Conservation (phyloP, 1,139 yeast species). For the Hansenula lynferdii region DNA sequence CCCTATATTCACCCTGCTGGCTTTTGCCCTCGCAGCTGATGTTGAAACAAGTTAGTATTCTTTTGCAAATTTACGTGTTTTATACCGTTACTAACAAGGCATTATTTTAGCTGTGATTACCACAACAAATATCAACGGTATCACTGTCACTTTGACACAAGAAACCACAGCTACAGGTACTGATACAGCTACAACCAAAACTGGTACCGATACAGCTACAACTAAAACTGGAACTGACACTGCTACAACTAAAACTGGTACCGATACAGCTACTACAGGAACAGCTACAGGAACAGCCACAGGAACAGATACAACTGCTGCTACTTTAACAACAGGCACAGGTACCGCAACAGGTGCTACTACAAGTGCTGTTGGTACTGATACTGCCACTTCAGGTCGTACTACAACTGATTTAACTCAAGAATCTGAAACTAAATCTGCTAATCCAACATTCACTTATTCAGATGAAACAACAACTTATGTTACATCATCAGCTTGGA, state of each 20-base stretch:
- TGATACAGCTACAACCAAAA: slow-evolving; percentile 10
- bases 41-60: slow-evolving; percentile 3
- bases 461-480: slow-evolving; percentile 23
- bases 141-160: slow-evolving; percentile 23
- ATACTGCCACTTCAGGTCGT: slow-evolving; percentile 9
- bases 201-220: slow-evolving; percentile 14
- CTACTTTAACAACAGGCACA: slow-evolving; percentile 8
- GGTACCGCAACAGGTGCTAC: slow-evolving; percentile 14
- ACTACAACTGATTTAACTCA: slow-evolving; percentile 11
- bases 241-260: no score
- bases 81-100: no score
- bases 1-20: background rate
- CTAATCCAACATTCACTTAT: slow-evolving; percentile 23
- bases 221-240: slow-evolving; percentile 8
- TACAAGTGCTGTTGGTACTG: slow-evolving; percentile 13
- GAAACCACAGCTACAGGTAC: slow-evolving; percentile 6
- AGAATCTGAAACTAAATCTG: slow-evolving; percentile 5
- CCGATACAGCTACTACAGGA: slow-evolving; percentile 16
- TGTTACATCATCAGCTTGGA: slow-evolving; percentile 24
- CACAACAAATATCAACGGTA: slow-evolving; percentile 23
- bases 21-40: slow-evolving; percentile 2
- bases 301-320: slow-evolving; percentile 8
- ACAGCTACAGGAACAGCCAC: slow-evolving; percentile 17
- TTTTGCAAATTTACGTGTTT: slow-evolving; percentile 6
- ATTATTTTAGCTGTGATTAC: slow-evolving; percentile 25